Evolutionary conservation across 257 asterid genomes (phyloP), one percentile per base, ranked within the genome.

Genomic region (Agastache rugosa): DNA sequence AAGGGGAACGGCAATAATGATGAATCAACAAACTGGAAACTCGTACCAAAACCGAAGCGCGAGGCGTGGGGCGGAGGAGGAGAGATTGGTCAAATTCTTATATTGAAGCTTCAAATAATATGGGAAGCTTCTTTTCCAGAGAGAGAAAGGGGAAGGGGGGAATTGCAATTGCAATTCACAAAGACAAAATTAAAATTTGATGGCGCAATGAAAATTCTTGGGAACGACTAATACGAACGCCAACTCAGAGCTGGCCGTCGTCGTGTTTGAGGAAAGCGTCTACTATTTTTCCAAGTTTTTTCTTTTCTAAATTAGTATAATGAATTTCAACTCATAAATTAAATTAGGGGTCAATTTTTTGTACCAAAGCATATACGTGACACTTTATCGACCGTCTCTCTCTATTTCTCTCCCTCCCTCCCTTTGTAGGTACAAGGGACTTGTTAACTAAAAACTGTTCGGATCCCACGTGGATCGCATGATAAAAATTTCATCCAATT

Each of bases 21-120:
- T 73, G 63, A 69, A 67, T 71, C 17, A 6, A 72, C 68, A 63
- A 73, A 77, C 14, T 31, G 54, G 65, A 45, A 67, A 41, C 17
- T 16, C 62, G 71, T 11, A 17, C 20, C 62, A 50, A 65, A 79
- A 63, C n/a, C 80, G 61, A 69, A 73, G 82, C 74, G 67, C 71
- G 71, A 50, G 73, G 78, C 35, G 63, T 5, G 31, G 39, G 58
- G 69, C n/a, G 69, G 60, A 45, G 58, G 58, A n/a, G 50, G 50
- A 44, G 50, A 44, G 51, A 53, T 74, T n/a, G 11, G 11, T 62
- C 56, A 63, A 68, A 61, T 62, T 58, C 45, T n/a, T 39, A 27
- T 22, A 62, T 34, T 27, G 69, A 61, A 64, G 74, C 77, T 72
- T 48, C 35, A 20, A 29, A 41, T 29, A 68, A 55, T 15, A 29